These are phyloP conservation scores for Candida pseudoviswanathii DNA, from an alignment of 1,139 yeast species.

Conservation along the genomic window DNA sequence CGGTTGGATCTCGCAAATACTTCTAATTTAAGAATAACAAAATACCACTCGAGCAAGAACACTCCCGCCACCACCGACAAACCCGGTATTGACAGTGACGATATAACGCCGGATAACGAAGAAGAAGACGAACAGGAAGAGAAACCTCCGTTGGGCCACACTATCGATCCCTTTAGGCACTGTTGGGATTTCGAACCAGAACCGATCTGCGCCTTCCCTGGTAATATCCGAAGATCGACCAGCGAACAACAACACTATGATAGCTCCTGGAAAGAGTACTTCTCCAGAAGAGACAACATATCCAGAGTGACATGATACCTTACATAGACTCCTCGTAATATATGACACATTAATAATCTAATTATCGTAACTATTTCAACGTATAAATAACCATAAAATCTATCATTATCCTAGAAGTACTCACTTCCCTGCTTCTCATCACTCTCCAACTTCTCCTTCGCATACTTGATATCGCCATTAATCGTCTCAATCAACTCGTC, in stretches of 20 bases:
- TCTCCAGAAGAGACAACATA: not conserved
- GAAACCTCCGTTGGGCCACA: not conserved
- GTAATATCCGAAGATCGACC: not conserved
- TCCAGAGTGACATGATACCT: not conserved
- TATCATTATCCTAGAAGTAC: not conserved
- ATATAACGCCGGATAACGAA: not conserved
- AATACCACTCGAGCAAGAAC: not conserved
- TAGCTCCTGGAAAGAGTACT: not conserved
- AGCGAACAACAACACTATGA: not conserved
- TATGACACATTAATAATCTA: not conserved
- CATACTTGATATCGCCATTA: conserved; percentile 72
- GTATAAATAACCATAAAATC: not conserved
- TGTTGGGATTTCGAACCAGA: conserved; percentile 6
- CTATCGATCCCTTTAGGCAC: not conserved
- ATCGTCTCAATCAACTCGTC: conserved; percentile 90
- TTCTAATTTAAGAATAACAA: conserved; percentile 1
- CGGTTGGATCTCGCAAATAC: not conserved
- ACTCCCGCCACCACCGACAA: not conserved
- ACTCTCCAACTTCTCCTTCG: conserved; percentile 48
- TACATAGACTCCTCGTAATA: not conserved
- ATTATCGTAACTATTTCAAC: not conserved
- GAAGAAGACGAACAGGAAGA: not conserved
- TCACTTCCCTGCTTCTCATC: conserved; percentile 13
- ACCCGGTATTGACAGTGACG: not conserved
- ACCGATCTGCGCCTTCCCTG: conserved; percentile 4